These are phyloP conservation scores for Lipomyces sp. DNA, from an alignment of 805 yeast species.

Conservation along the genomic window DNA sequence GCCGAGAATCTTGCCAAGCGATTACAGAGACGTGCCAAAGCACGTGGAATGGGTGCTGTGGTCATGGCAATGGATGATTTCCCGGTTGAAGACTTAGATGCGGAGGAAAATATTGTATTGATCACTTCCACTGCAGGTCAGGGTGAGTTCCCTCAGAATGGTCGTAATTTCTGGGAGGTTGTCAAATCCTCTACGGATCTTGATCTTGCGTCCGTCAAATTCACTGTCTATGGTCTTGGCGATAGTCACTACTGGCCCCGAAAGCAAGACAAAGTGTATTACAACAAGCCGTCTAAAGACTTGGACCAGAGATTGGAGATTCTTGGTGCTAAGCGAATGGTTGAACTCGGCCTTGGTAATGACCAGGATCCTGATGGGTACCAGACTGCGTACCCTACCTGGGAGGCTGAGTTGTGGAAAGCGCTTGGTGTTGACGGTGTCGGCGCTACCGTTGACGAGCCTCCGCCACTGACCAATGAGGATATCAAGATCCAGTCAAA, in stretches of 20 bases:
- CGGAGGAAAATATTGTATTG: constrained; percentile 70
- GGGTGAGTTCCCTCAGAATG: constrained; percentile 86
- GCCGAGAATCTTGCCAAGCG: constrained; percentile 83
- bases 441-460: constrained; percentile 86
- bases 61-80: constrained; percentile 73
- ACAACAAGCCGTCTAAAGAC: constrained; percentile 88
- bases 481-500: constrained; percentile 90
- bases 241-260: constrained; percentile 95
- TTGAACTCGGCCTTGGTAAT: constrained; percentile 87
- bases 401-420: constrained; percentile 87
- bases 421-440: constrained; percentile 84
- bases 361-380: constrained; percentile 98
- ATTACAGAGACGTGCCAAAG: constrained; percentile 75
- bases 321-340: constrained; percentile 74
- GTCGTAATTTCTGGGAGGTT: constrained; percentile 76
- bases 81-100: constrained; percentile 71
- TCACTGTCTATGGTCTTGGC: constrained; percentile 76
- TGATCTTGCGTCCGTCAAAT: constrained; percentile 63
- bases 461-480: constrained; percentile 88
- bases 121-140: constrained; percentile 81
- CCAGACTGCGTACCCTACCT: constrained; percentile 83
- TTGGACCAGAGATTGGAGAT: constrained; percentile 65
- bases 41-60: constrained; percentile 73
- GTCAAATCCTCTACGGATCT: constrained; percentile 64
- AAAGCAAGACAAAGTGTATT: constrained; percentile 90